Evolutionary conservation across 495 filamentous ascomycete genomes (phyloP).

Genomic region (Penicillium longicatenatum): DNA sequence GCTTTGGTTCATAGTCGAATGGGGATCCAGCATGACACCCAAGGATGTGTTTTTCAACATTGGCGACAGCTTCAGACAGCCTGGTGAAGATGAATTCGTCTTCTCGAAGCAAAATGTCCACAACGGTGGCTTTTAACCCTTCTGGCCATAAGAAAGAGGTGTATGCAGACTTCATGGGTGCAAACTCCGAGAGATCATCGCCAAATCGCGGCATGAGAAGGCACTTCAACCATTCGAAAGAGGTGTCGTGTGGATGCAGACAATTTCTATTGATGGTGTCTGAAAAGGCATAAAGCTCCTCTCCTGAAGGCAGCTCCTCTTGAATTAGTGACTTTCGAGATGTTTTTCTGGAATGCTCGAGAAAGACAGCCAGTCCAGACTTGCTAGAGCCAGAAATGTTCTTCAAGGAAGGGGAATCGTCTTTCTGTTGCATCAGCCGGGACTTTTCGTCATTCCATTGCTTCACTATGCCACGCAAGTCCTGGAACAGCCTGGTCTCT

Average conservation of each 20-base stretch:
- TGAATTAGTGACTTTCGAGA: constrained; percentile 52
- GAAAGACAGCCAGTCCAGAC: constrained; percentile 70
- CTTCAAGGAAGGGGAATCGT: constrained; percentile 52
- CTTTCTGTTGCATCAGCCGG: constrained; percentile 55
- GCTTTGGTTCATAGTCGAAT: constrained; percentile 30
- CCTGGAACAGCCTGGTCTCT: constrained; percentile 43
- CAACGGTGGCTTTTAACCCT: constrained; percentile 66
- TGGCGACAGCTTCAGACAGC: constrained; percentile 46
- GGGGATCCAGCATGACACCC: constrained; percentile 13
- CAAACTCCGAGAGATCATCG: constrained; percentile 23
- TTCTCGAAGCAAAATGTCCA: constrained; percentile 64
- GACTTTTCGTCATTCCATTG: constrained; percentile 63
- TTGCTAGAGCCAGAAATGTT: constrained; percentile 48
- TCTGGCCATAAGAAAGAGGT: constrained; percentile 68
- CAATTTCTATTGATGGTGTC: constrained; percentile 54
- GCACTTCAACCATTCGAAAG: constrained; percentile 64
- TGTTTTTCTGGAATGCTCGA: constrained; percentile 73
- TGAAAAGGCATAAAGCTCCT: constrained; percentile 59
- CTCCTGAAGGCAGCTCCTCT: constrained; percentile 55
- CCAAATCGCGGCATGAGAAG: constrained; percentile 52
- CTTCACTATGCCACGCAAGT: constrained; percentile 55
- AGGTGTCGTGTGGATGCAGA: constrained; percentile 62
- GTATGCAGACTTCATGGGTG: constrained; percentile 56
- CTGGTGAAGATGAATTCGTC: constrained; percentile 69
- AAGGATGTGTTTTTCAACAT: constrained; percentile 38